Evolutionary conservation across 371 early-diverging fungal species (phyloP), one percentile per base, ranked within the genome.

Genomic region (Mucor saturninus): DNA sequence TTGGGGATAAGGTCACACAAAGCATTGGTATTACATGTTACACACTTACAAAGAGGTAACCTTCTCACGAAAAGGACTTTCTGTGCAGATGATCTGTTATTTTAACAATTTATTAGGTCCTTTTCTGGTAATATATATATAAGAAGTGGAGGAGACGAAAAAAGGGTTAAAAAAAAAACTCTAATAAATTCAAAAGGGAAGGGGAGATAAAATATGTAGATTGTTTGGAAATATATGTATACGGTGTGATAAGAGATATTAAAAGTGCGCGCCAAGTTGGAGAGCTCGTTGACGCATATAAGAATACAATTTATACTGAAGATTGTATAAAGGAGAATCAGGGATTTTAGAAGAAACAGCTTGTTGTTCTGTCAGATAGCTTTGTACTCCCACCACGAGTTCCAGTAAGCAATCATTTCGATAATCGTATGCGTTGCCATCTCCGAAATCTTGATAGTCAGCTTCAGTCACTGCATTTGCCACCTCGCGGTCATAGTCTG

Each of bases 221-320:
- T 5, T 10, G 8, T 8, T 14, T 48, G 49, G n/a, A 21, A 14
- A 48, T 48, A 42, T 10, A 42, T 14, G n/a, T 14, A 10, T 14
- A 42, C 6, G 43, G n/a, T n/a, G n/a, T n/a, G 11, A 26, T n/a
- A 38, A 38, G 42, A 29, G 14, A 13, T 26, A 55, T 30, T 56
- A 56, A 40, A 63, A 32, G 50, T 64, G 11, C 14, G 69, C 62
- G 42, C 75, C 78, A 64, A 79, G 68, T 51, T 79, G 74, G 32
- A 46, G 62, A 11, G 73, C 74, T 58, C 75, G 73, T 61, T 73
- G 77, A 53, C 75, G 76, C 50, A 80, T 63, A 28, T 77, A 80
- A 13, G 64, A 67, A 26, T 77, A 73, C 75, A 80, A 71, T 62
- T 75, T 80, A 61, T 80, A 77, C 54, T 80, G 77, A 21, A 80